Evolutionary conservation across 2,329 filamentous ascomycete genomes (phyloP).

Genomic region (Chaetomiaceae sp.): DNA sequence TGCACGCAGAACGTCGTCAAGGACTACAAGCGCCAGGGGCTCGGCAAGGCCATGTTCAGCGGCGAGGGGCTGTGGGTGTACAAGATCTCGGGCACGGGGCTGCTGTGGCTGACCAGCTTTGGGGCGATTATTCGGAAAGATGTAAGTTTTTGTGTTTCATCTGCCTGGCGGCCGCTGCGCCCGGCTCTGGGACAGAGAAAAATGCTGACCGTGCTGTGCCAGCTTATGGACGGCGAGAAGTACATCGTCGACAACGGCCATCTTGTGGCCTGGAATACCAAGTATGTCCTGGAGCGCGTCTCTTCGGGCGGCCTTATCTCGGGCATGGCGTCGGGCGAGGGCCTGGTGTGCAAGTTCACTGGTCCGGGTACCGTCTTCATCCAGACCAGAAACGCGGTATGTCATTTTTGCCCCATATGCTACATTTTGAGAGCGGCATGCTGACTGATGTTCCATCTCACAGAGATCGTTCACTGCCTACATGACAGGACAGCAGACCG

Average conservation of each 20-base stretch:
- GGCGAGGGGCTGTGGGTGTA: constrained; percentile 91
- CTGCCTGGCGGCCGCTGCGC: no score
- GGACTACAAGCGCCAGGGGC: constrained; percentile 78
- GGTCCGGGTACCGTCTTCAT: constrained; percentile 88
- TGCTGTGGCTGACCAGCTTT: constrained; percentile 89
- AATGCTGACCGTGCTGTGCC: background rate
- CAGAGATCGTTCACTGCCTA: constrained; percentile 51
- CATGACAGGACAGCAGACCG: constrained; percentile 43
- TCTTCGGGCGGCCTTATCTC: constrained; percentile 91
- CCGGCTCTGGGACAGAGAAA: no score
- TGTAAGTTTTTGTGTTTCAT: constrained; percentile 48
- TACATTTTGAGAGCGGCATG: background rate
- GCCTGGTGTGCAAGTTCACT: constrained; percentile 89
- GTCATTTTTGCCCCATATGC: constrained; percentile 28
- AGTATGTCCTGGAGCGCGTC: constrained; percentile 86
- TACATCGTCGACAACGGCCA: constrained; percentile 94
- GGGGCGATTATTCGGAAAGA: constrained; percentile 95
- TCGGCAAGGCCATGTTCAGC: constrained; percentile 88
- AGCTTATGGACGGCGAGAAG: constrained; percentile 66
- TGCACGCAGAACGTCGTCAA: constrained; percentile 83
- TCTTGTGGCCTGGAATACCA: constrained; percentile 93
- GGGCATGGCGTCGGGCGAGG: constrained; percentile 75
- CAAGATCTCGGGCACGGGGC: constrained; percentile 72
- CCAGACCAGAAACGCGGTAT: constrained; percentile 80
- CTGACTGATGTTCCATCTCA: background rate